Base-by-base conservation (phyloP, 345 rosid genomes). In the Moricandia moricandioides region DNA sequence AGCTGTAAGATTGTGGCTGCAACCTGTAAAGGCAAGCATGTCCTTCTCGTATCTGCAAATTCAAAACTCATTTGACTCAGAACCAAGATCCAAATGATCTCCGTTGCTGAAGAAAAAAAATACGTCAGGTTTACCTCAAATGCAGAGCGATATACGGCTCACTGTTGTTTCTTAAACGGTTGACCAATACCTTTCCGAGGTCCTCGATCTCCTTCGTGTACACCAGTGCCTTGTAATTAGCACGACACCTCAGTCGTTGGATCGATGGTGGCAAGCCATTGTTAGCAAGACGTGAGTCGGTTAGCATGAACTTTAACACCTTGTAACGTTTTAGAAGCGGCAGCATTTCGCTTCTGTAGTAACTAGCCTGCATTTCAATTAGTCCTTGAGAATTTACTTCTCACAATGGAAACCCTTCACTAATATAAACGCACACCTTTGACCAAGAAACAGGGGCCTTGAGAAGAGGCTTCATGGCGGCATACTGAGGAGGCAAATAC, bases 371-470 rank as follows among this genome's bases (percentile, higher is more conserved):
- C 70, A 82, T 31, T 79, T 39, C 63, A 69, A 77, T 69, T 55
- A 75, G 26, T 62, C 24, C 24, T 17, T 56, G 24, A 40, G 8
- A 52, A 37, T 49, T 39, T 57, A 65, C 65, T 73, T 56, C 71
- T 39, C 40, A n/a, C n/a, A n/a, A n/a, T n/a, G n/a, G 37, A 62
- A 59, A 78, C n/a, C 45, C 1, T 49, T 52, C n/a, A 33, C 55
- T 60, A 73, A 35, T 14, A 62, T 8, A n/a, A 10, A 54, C 57
- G 5, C 99, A n/a, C n/a, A n/a, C n/a, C 99, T 88, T 96, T 0
- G 99, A 96, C 99, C 99, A 96, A n/a, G 99, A 96, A 75, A 96
- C 81, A 31, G 99, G 99, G 54, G 98, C 97, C 84, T 86, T 96
- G 49, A 81, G 55, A 40, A 85, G 85, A 45, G 97, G 96, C 77